phyloP scores from a whole-genome alignment of 1,139 yeast genomes.

The Wickerhamiella pararugosa region DNA sequence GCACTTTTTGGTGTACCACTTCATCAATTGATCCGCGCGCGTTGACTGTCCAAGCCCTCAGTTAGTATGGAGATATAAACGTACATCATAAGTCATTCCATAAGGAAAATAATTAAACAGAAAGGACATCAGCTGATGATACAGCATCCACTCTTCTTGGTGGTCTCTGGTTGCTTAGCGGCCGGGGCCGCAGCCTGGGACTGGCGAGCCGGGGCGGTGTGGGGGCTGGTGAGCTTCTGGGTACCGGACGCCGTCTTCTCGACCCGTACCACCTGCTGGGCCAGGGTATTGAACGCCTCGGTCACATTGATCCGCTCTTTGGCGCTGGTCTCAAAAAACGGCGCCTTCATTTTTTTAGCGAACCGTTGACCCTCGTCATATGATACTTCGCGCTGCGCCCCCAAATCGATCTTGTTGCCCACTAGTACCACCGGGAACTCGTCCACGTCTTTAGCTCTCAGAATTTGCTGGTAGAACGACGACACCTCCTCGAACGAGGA shows the following conservation, averaged over 20 bases:
- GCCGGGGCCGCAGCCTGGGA: neutral
- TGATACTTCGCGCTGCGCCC: slow-evolving; percentile 57
- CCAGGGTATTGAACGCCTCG: slow-evolving; percentile 45
- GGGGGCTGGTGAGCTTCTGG: slow-evolving; percentile 2
- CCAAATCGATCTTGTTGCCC: slow-evolving; percentile 70
- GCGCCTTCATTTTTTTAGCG: slow-evolving; percentile 63
- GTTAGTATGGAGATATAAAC: neutral
- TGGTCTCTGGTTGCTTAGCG: neutral
- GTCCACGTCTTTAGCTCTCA: slow-evolving; percentile 52
- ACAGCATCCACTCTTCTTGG: slow-evolving; percentile 6
- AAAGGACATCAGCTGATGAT: slow-evolving; percentile 1
- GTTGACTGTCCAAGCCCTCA: neutral
- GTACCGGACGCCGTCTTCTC: slow-evolving; percentile 7
- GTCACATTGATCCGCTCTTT: slow-evolving; percentile 89
- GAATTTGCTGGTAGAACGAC: slow-evolving; percentile 76
- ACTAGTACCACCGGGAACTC: slow-evolving; percentile 73
- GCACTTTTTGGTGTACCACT: slow-evolving; percentile 82
- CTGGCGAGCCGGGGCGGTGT: slow-evolving; percentile 1
- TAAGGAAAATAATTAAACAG: neutral
- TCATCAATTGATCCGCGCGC: slow-evolving; percentile 45
- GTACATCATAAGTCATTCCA: too few relatives aligned
- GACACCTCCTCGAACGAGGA: slow-evolving; percentile 75
- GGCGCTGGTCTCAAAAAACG: slow-evolving; percentile 86
- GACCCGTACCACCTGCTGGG: slow-evolving; percentile 13
- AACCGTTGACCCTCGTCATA: slow-evolving; percentile 71